Evolutionary conservation across 106 monocot genomes (phyloP).

Genomic region (Posidonia australis): DNA sequence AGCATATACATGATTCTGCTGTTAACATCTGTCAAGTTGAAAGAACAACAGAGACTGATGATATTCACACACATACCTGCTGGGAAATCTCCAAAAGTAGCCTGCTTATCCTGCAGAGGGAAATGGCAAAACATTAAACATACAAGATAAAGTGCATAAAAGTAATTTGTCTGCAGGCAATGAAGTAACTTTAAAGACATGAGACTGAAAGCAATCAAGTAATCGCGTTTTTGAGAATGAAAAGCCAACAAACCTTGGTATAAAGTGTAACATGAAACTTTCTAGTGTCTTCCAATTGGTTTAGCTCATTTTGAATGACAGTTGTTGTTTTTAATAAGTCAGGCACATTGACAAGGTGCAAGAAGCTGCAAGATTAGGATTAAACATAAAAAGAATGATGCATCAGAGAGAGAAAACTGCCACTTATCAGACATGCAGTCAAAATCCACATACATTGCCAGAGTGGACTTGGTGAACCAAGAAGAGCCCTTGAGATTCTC

Average conservation of each 20-base stretch:
- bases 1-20: too few species aligned
- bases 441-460: slow-evolving; percentile 36
- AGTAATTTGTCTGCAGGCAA: not conserved
- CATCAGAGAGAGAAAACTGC: not conserved
- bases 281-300: slow-evolving; percentile 19
- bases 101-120: not conserved
- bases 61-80: not conserved
- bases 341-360: slow-evolving; percentile 11
- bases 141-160: too few species aligned
- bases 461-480: slow-evolving; percentile 83
- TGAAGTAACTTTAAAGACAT: not conserved
- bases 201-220: not conserved
- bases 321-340: slow-evolving; percentile 9
- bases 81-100: not conserved
- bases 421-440: not conserved
- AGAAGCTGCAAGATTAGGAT: slow-evolving; percentile 13
- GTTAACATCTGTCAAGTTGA: too few species aligned
- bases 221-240: not conserved
- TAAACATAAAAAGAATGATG: not conserved
- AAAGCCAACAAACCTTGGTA: slow-evolving; percentile 13
- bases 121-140: not conserved
- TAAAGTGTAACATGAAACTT: slow-evolving; percentile 21
- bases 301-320: slow-evolving; percentile 17
- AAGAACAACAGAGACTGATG: not conserved
- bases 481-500: slow-evolving; percentile 24